A percentile compares a stretch with the other conserved stretches of the same genome.
phyloP scores from a whole-genome alignment of 345 rosid genomes.

The Gossypium rotundifolium region DNA sequence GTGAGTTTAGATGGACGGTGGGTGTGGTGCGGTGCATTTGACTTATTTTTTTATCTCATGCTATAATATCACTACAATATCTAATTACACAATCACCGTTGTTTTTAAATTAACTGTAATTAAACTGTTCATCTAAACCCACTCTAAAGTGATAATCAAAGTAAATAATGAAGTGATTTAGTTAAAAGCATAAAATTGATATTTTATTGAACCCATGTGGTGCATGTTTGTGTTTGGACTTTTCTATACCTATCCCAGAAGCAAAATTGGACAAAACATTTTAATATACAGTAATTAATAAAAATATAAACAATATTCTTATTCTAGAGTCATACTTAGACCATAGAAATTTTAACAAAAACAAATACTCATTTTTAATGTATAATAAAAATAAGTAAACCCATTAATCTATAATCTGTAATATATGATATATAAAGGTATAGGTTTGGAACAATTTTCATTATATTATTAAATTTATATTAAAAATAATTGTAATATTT shows the following conservation, averaged over 20 bases:
- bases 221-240: slow-evolving; percentile 23
- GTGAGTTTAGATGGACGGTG: no score
- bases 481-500: no score
- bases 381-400: no score
- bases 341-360: no score
- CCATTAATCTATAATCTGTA: no score
- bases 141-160: neutral
- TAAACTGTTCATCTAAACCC: accelerated
- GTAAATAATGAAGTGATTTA: neutral
- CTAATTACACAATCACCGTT: accelerated
- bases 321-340: neutral
- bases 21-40: no score
- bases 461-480: no score
- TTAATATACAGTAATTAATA: neutral
- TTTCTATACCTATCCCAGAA: slow-evolving; percentile 17
- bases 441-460: no score
- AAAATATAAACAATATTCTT: neutral
- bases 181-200: neutral
- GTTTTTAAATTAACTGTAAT: accelerated
- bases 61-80: no score
- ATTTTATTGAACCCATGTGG: slow-evolving; percentile 2
- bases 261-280: neutral
- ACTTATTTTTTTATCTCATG: accelerated
- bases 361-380: no score
- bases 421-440: no score